Percentiles rank a stretch among this genome's conserved stretches.
Evolutionary conservation across 1,139 yeast genomes (phyloP).

Genomic region (Saccharomyces uvarum): DNA sequence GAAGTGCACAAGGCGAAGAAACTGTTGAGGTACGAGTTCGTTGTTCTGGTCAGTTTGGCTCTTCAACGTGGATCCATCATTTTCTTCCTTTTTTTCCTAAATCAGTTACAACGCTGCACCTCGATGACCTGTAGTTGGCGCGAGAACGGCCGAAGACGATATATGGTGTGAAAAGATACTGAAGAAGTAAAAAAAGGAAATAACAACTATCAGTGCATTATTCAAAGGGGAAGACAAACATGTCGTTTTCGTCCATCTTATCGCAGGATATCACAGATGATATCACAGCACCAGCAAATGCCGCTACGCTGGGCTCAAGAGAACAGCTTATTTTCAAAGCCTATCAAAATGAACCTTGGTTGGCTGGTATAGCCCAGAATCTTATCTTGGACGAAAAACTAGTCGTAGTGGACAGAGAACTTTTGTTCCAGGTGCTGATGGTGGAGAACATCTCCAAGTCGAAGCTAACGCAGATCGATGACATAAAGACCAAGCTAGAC

Average conservation of each 20-base stretch:
- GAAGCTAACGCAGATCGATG: slow-evolving; percentile 33
- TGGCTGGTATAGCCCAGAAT: slow-evolving; percentile 6
- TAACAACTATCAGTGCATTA: not conserved
- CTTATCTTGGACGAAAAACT: slow-evolving; percentile 16
- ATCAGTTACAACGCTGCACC: not conserved
- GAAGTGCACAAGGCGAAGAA: too few relatives aligned
- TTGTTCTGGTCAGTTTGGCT: not conserved
- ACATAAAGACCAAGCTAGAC: slow-evolving; percentile 24
- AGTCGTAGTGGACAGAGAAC: slow-evolving; percentile 17
- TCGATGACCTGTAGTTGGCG: not conserved
- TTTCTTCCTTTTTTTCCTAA: not conserved
- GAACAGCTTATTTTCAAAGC: slow-evolving; percentile 18
- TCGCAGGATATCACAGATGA: slow-evolving; percentile 16
- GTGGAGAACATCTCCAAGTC: slow-evolving; percentile 35
- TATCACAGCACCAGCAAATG: not conserved
- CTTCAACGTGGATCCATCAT: not conserved
- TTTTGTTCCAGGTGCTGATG: slow-evolving; percentile 38
- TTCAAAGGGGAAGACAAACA: not conserved
- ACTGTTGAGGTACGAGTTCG: too few relatives aligned
- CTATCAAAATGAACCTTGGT: slow-evolving; percentile 23
- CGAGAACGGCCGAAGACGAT: not conserved
- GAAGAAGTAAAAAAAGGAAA: not conserved
- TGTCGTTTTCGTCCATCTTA: slow-evolving; percentile 9
- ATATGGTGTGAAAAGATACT: not conserved
- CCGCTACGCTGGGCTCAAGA: slow-evolving; percentile 7